These are phyloP conservation scores for Fusarium chaquense DNA, from an alignment of 2,329 filamentous ascomycete species.

Conservation along the genomic window DNA sequence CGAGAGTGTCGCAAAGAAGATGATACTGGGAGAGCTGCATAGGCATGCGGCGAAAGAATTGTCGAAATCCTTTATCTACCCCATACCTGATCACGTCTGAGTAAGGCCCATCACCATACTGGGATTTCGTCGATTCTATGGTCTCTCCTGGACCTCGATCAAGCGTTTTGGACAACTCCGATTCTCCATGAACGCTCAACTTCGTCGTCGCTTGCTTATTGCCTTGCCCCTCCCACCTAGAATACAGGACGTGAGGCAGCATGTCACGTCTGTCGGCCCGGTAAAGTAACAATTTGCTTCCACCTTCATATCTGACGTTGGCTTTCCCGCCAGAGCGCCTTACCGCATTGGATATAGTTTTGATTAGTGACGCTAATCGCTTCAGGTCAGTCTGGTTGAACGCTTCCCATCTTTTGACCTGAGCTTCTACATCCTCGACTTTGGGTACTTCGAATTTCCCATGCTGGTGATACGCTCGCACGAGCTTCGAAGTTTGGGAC, in stretches of 20 bases:
- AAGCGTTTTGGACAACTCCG: background rate
- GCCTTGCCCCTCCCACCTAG: background rate
- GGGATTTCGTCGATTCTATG: background rate
- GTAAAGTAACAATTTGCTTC: background rate
- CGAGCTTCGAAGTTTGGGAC: constrained; percentile 1
- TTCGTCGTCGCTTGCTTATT: too few species aligned
- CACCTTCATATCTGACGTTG: background rate
- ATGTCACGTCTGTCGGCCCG: background rate
- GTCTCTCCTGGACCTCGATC: background rate
- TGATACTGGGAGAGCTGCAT: background rate
- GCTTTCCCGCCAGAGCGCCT: background rate
- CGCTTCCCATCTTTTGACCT: background rate
- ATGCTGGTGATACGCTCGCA: background rate
- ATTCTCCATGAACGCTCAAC: too few species aligned
- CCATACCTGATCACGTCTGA: background rate
- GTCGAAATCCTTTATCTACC: background rate
- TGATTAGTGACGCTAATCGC: background rate
- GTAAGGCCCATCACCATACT: background rate
- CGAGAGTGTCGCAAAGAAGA: background rate
- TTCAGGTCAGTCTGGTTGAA: background rate
- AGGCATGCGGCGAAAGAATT: constrained; percentile 2
- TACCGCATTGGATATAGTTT: too few species aligned
- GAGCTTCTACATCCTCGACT: background rate
- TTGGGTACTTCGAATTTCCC: background rate
- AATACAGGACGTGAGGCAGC: background rate